phyloP scores from a whole-genome alignment of 805 yeast genomes.

The Sungouiozyma ichnusensis region DNA sequence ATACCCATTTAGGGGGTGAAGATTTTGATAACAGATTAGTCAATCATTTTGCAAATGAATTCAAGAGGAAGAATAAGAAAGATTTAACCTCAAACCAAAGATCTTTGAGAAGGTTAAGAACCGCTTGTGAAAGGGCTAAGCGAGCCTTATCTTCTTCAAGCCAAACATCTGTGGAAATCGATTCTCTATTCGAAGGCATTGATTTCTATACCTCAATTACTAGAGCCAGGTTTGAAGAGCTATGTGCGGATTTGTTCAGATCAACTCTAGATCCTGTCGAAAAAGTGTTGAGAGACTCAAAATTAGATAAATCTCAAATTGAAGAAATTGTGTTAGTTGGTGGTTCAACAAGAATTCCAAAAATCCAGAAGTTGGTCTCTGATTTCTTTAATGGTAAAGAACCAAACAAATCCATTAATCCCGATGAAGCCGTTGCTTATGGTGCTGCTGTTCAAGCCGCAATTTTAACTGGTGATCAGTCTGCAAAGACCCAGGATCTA shows the following conservation, averaged over 20 bases:
- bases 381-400: constrained; percentile 97
- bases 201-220: constrained; percentile 95
- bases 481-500: constrained; percentile 92
- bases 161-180: constrained; percentile 91
- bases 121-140: constrained; percentile 98
- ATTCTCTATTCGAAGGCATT: constrained; percentile 87
- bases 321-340: constrained; percentile 92
- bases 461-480: constrained; percentile 89
- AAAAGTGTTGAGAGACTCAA: constrained; percentile 84
- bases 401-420: constrained; percentile 93
- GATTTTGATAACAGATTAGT: constrained; percentile 94
- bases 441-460: constrained; percentile 99
- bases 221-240: constrained; percentile 96
- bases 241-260: constrained; percentile 89
- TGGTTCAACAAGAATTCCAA: constrained; percentile 98
- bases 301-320: constrained; percentile 80
- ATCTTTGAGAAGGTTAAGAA: constrained; percentile 92
- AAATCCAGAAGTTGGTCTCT: constrained; percentile 87
- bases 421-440: constrained; percentile 98
- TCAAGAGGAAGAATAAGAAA: constrained; percentile 93
- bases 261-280: constrained; percentile 91
- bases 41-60: constrained; percentile 80
- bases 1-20: constrained; percentile 92
- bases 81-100: constrained; percentile 85
- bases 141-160: constrained; percentile 94